A percentile compares a stretch with the other conserved stretches of the same genome.
These are phyloP conservation scores for Fusarium lyarnte DNA, from an alignment of 2,329 filamentous ascomycete species.

Conservation along the genomic window DNA sequence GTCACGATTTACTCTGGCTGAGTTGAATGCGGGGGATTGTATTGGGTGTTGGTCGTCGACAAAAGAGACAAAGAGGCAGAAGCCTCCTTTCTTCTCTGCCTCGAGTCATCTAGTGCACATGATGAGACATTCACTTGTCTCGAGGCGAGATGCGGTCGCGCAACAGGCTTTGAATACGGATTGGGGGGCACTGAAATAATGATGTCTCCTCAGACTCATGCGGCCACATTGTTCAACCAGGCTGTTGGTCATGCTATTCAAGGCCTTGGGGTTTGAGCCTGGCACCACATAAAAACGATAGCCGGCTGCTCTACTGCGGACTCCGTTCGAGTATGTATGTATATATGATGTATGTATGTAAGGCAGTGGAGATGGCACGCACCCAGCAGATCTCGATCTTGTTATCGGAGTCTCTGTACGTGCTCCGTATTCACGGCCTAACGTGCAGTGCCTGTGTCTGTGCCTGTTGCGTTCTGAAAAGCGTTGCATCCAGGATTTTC, in stretches of 20 bases:
- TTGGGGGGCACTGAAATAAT: not conserved
- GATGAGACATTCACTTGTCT: constrained; percentile 15
- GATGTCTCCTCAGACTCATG: constrained; percentile 6
- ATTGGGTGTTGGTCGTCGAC: not conserved
- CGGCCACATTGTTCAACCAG: constrained; percentile 12
- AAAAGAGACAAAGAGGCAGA: not conserved
- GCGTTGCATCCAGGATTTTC: constrained; percentile 5
- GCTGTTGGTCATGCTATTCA: constrained; percentile 23
- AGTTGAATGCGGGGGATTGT: constrained; percentile 5
- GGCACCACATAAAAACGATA: constrained; percentile 3
- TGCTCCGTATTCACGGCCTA: not conserved
- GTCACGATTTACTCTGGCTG: not conserved
- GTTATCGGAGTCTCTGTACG: not conserved
- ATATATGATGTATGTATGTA: not conserved
- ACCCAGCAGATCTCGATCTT: constrained; percentile 33
- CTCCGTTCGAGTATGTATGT: not conserved
- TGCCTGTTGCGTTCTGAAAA: constrained; percentile 7
- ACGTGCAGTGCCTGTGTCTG: not conserved
- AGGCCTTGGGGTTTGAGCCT: not conserved
- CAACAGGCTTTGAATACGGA: not conserved
- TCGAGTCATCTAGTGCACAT: not conserved
- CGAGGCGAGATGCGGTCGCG: constrained; percentile 20
- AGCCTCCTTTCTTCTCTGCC: not conserved
- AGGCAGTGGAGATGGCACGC: constrained; percentile 14
- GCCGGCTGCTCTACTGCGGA: not conserved